These are phyloP conservation scores for Emergomyces africanus DNA, from an alignment of 2,329 filamentous ascomycete genomes.

Conservation along the genomic window DNA sequence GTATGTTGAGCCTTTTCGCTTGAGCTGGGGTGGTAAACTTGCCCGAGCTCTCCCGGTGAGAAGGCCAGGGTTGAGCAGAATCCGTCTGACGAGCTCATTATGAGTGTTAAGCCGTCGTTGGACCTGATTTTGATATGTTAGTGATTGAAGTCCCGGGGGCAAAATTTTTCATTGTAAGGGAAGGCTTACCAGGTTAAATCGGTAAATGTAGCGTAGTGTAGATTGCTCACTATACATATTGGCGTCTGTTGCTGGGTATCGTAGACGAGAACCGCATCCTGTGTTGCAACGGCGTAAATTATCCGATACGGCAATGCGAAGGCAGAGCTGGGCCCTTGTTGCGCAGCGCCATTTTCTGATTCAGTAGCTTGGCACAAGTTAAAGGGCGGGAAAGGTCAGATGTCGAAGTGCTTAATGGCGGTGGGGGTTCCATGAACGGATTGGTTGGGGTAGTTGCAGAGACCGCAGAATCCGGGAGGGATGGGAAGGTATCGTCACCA, in stretches of 20 bases:
- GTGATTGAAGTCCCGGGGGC: conserved; percentile 2
- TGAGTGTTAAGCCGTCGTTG: conserved; percentile 60
- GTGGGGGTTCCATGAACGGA: conserved; percentile 69
- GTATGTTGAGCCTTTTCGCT: conserved; percentile 24
- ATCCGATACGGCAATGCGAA: conserved; percentile 87
- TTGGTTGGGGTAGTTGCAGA: conserved; percentile 38
- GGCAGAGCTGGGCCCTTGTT: conserved; percentile 46
- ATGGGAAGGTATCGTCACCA: conserved; percentile 66
- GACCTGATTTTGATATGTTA: conserved; percentile 42
- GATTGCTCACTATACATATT: conserved; percentile 85
- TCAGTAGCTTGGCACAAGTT: conserved; percentile 42
- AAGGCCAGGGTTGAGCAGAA: conserved; percentile 94
- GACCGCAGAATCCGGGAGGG: conserved; percentile 69
- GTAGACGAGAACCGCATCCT: conserved; percentile 88
- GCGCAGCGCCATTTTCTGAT: conserved; percentile 36
- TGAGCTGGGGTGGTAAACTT: conserved; percentile 51
- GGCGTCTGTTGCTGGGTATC: conserved; percentile 95
- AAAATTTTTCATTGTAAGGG: background rate
- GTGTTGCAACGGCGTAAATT: conserved; percentile 92
- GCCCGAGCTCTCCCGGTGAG: conserved; percentile 67
- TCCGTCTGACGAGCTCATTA: conserved; percentile 96
- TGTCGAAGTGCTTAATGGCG: conserved; percentile 43
- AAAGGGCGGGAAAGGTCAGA: conserved; percentile 41
- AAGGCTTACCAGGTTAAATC: conserved; percentile 81
- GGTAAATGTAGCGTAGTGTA: conserved; percentile 95